Conservation (phyloP, 1,139 yeast genomes). For the Saccharomycopsis phalli region DNA sequence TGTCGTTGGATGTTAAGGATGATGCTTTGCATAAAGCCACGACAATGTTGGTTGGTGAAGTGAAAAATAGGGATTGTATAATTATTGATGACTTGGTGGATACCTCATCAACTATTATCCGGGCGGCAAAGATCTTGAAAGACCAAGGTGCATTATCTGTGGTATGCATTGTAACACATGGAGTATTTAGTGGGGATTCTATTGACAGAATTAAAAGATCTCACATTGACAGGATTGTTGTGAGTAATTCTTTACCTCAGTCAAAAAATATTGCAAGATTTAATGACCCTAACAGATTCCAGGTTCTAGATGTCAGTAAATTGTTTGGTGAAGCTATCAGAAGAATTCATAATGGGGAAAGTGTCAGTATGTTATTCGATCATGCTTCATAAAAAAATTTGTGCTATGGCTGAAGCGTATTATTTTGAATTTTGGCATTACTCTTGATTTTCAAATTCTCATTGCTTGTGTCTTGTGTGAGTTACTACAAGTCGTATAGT, state of each 20-base stretch:
- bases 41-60: slow-evolving; percentile 93
- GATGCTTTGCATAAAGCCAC: slow-evolving; percentile 32
- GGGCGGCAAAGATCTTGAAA: slow-evolving; percentile 85
- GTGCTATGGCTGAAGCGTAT: background rate
- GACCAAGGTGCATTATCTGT: slow-evolving; percentile 89
- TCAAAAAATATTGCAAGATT: slow-evolving; percentile 37
- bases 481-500: too few species aligned
- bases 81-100: slow-evolving; percentile 90
- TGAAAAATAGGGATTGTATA: slow-evolving; percentile 72
- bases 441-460: too few species aligned
- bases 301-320: slow-evolving; percentile 79
- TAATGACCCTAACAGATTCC: slow-evolving; percentile 52
- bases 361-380: slow-evolving; percentile 88
- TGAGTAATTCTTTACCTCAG: slow-evolving; percentile 94
- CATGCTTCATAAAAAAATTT: slow-evolving; percentile 33
- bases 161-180: slow-evolving; percentile 87
- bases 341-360: slow-evolving; percentile 94
- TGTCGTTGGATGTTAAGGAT: slow-evolving; percentile 2
- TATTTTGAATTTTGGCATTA: too few species aligned
- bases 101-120: slow-evolving; percentile 82
- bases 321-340: slow-evolving; percentile 92
- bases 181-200: slow-evolving; percentile 89
- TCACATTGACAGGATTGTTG: slow-evolving; percentile 68
- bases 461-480: too few species aligned
- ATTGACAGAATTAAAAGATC: slow-evolving; percentile 58